Conservation (phyloP, 1,139 yeast genomes). For the Pichia sp. region DNA sequence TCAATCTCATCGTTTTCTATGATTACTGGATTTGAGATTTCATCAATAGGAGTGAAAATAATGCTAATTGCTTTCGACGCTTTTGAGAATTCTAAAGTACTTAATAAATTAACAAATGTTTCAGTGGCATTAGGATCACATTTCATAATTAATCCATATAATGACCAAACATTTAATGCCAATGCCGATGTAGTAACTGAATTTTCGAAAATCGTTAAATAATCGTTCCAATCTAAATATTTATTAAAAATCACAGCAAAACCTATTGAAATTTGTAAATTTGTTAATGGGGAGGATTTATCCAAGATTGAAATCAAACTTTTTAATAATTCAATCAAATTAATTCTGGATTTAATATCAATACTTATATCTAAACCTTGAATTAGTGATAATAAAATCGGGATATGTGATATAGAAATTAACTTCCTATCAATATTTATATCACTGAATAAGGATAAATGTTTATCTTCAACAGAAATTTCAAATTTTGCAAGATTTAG, state of each 20-base stretch:
- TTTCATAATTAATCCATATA: constrained; percentile 16
- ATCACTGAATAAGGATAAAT: not conserved
- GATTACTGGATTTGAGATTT: constrained; percentile 11
- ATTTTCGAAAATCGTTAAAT: not conserved
- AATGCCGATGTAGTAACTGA: too few relatives aligned
- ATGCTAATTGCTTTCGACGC: constrained; percentile 9
- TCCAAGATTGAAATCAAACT: not conserved
- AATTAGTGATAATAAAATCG: constrained; percentile 6
- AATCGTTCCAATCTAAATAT: constrained; percentile 9
- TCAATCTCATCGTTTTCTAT: constrained; percentile 2
- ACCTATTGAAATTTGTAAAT: constrained; percentile 9
- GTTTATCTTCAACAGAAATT: not conserved
- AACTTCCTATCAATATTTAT: not conserved
- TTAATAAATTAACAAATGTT: constrained; percentile 2
- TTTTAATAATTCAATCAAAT: not conserved
- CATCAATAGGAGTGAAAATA: constrained; percentile 12
- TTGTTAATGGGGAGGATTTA: constrained; percentile 1
- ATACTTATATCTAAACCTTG: constrained; percentile 10
- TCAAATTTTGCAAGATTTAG: not conserved
- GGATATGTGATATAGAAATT: constrained; percentile 1
- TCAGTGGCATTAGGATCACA: constrained; percentile 13
- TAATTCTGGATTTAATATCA: not conserved
- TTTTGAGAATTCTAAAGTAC: constrained; percentile 2
- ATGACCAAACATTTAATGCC: constrained; percentile 12
- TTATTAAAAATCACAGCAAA: constrained; percentile 13